A percentile compares a stretch with the other conserved stretches of the same genome.
These are phyloP conservation scores for Codiaeum variegatum DNA, from an alignment of 441 rosid species.

Conservation along the genomic window DNA sequence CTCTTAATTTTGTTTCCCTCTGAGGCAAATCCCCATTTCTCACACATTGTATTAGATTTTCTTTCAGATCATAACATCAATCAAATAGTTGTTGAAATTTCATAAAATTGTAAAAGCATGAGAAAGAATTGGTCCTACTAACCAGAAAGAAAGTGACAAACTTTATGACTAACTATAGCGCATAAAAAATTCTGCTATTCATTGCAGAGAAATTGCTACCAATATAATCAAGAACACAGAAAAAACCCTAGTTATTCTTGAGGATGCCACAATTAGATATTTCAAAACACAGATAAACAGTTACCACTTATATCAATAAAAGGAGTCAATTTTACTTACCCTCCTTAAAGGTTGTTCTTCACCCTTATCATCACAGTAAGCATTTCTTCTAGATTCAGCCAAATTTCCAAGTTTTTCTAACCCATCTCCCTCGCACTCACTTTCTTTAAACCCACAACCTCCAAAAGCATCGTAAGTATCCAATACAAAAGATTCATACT, in stretches of 20 bases:
- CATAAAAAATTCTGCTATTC: background rate
- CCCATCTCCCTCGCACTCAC: constrained; percentile 14
- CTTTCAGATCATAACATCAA: background rate
- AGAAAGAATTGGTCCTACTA: constrained; percentile 17
- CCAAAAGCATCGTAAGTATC: constrained; percentile 27
- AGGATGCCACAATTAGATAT: too few species aligned
- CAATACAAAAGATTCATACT: constrained; percentile 39
- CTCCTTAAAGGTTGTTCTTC: constrained; percentile 12
- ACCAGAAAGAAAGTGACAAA: constrained; percentile 45
- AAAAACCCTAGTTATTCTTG: background rate
- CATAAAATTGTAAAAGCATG: background rate
- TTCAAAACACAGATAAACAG: too few species aligned
- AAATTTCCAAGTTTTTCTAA: constrained; percentile 15
- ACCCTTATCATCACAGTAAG: background rate
- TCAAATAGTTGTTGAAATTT: background rate
- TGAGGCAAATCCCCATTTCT: constrained; percentile 14
- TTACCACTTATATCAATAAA: too few species aligned
- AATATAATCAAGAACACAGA: background rate
- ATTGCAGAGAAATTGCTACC: background rate
- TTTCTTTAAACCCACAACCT: constrained; percentile 20
- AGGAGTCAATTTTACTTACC: constrained; percentile 19
- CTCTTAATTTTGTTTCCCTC: constrained; percentile 13
- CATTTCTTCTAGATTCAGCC: constrained; percentile 14
- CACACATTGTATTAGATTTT: constrained; percentile 17
- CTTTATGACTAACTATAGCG: background rate